phyloP scores from a whole-genome alignment of 208 protist species.

The Porcisia hertigi region DNA sequence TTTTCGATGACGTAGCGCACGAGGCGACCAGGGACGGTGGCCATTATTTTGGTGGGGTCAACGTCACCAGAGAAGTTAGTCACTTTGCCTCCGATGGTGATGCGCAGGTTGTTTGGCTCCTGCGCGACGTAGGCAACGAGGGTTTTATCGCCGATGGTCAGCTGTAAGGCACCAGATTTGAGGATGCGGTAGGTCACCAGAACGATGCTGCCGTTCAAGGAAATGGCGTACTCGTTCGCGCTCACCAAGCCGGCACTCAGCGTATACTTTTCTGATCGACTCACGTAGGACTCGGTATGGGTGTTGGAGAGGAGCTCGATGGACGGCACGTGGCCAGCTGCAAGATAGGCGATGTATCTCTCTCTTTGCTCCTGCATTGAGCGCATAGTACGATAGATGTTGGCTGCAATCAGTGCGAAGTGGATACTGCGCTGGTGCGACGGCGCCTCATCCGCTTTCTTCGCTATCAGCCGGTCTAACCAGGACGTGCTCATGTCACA shows the following conservation, averaged over 20 bases:
- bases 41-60: conserved; percentile 94
- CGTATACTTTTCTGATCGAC: conserved; percentile 74
- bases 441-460: conserved; percentile 48
- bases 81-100: conserved; percentile 91
- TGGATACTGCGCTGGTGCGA: conserved; percentile 61
- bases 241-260: conserved; percentile 57
- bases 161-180: conserved; percentile 81
- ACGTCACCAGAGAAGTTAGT: conserved; percentile 93
- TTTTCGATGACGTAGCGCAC: conserved; percentile 95
- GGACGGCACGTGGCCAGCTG: conserved; percentile 86
- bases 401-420: conserved; percentile 74
- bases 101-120: conserved; percentile 89
- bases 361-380: conserved; percentile 49
- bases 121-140: conserved; percentile 93
- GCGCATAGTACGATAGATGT: conserved; percentile 60
- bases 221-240: conserved; percentile 64
- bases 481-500: conserved; percentile 87
- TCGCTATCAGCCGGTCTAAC: conserved; percentile 82
- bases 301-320: conserved; percentile 67
- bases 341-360: conserved; percentile 76
- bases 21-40: conserved; percentile 94
- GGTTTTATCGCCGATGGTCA: conserved; percentile 70
- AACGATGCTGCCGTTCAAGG: conserved; percentile 72
- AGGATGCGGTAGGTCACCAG: conserved; percentile 79
- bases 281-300: conserved; percentile 77